These are phyloP conservation scores for Pholiota adiposa DNA, from an alignment of 1,284 basidiomycete genomes.

Conservation along the genomic window DNA sequence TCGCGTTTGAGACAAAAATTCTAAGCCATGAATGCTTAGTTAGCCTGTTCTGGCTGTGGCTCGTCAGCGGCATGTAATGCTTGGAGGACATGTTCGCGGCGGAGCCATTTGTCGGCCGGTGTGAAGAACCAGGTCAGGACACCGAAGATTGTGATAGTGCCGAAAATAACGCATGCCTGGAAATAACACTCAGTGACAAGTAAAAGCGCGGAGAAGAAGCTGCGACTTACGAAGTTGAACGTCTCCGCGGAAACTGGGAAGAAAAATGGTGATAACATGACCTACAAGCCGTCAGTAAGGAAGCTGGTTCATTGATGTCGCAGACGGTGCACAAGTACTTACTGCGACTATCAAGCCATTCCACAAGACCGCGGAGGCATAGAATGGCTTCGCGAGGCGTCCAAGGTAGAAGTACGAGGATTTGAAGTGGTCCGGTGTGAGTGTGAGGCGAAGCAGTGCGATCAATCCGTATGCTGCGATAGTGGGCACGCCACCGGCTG, in stretches of 20 bases:
- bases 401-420: conserved; percentile 75
- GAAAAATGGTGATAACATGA: conserved; percentile 80
- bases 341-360: conserved; percentile 76
- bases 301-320: background rate
- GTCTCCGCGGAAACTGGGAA: conserved; percentile 75
- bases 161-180: conserved; percentile 79
- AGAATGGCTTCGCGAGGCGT: conserved; percentile 66
- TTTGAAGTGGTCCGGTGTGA: conserved; percentile 78
- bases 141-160: conserved; percentile 75
- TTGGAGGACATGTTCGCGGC: conserved; percentile 58
- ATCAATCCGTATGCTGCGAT: conserved; percentile 86
- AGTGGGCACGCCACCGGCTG: conserved; percentile 80
- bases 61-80: conserved; percentile 29
- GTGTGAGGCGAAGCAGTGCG: conserved; percentile 67
- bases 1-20: background rate
- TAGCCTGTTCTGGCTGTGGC: background rate
- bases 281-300: conserved; percentile 40
- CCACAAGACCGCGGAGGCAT: conserved; percentile 68
- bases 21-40: background rate
- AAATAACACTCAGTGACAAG: conserved; percentile 11
- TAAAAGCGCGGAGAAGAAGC: conserved; percentile 8
- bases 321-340: conserved; percentile 29
- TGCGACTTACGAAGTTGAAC: conserved; percentile 77
- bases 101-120: conserved; percentile 78
- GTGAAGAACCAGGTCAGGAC: conserved; percentile 76